These are phyloP conservation scores for Penicillium waksmanii DNA, from an alignment of 495 filamentous ascomycete species.

Conservation along the genomic window DNA sequence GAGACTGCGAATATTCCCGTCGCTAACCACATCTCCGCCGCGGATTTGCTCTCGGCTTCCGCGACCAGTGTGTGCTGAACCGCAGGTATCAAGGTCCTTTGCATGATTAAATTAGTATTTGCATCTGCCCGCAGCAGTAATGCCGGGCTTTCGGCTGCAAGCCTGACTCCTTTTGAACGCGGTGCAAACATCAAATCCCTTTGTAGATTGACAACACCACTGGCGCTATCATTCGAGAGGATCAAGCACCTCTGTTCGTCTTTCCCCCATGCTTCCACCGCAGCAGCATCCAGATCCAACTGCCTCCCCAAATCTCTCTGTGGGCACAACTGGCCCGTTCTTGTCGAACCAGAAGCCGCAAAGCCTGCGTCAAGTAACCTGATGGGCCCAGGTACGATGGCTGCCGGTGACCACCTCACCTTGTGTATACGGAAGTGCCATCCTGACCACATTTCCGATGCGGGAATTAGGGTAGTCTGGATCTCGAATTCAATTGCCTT, in stretches of 20 bases:
- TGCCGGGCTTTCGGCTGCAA: background rate
- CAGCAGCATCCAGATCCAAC: background rate
- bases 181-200: conserved; percentile 9
- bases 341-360: background rate
- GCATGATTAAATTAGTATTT: conserved; percentile 11
- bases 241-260: conserved; percentile 9
- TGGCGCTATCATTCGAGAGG: conserved; percentile 8
- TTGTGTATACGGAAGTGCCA: conserved; percentile 12
- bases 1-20: conserved; percentile 11
- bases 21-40: conserved; percentile 9
- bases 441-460: conserved; percentile 7
- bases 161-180: conserved; percentile 1
- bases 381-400: background rate
- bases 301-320: background rate
- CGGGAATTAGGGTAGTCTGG: conserved; percentile 7
- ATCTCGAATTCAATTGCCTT: conserved; percentile 3
- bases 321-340: background rate
- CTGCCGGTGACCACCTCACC: conserved; percentile 1
- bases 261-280: conserved; percentile 9
- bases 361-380: conserved; percentile 2
- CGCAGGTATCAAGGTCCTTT: conserved; percentile 13
- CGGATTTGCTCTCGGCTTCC: background rate
- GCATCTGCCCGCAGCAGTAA: conserved; percentile 6
- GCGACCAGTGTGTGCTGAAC: conserved; percentile 9
- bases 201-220: conserved; percentile 11